phyloP scores from a whole-genome alignment of 768 basidiomycete genomes.

The Podaxis sp. region DNA sequence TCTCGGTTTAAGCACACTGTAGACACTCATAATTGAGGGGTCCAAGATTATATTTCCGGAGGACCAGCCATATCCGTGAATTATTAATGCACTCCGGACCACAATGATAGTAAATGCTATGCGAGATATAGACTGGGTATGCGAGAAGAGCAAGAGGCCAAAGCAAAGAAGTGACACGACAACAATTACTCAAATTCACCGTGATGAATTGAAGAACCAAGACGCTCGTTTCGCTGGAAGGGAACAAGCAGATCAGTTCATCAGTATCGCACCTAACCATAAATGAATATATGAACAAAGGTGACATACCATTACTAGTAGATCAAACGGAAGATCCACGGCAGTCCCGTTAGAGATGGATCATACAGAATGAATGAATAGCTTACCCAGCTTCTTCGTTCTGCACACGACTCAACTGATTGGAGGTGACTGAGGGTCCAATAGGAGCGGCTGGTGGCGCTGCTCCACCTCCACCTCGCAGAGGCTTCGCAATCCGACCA shows the following conservation, averaged over 20 bases:
- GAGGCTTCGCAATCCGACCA: slow-evolving; percentile 95
- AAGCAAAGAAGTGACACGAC: slow-evolving; percentile 4
- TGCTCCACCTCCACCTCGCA: slow-evolving; percentile 88
- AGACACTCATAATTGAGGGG: background rate
- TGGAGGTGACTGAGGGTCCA: slow-evolving; percentile 48
- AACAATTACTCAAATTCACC: slow-evolving; percentile 37
- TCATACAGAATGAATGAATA: slow-evolving; percentile 20
- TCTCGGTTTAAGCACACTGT: background rate
- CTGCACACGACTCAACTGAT: slow-evolving; percentile 72
- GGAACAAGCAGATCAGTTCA: slow-evolving; percentile 18
- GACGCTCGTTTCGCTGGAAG: slow-evolving; percentile 82
- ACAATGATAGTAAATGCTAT: slow-evolving; percentile 20
- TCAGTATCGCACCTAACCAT: slow-evolving; percentile 22
- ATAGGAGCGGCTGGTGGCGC: slow-evolving; percentile 37
- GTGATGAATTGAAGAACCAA: slow-evolving; percentile 85
- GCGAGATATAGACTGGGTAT: slow-evolving; percentile 28
- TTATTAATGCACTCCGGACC: slow-evolving; percentile 13
- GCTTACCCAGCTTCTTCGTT: slow-evolving; percentile 76
- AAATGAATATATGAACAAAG: slow-evolving; percentile 24
- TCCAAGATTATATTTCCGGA: background rate
- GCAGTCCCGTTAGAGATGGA: slow-evolving; percentile 15
- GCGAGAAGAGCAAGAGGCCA: slow-evolving; percentile 19
- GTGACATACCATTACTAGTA: slow-evolving; percentile 20
- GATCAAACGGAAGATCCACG: slow-evolving; percentile 17
- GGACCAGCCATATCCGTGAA: background rate